phyloP scores from a whole-genome alignment of 1,284 basidiomycete species.

The Sanghuangporus baumii region DNA sequence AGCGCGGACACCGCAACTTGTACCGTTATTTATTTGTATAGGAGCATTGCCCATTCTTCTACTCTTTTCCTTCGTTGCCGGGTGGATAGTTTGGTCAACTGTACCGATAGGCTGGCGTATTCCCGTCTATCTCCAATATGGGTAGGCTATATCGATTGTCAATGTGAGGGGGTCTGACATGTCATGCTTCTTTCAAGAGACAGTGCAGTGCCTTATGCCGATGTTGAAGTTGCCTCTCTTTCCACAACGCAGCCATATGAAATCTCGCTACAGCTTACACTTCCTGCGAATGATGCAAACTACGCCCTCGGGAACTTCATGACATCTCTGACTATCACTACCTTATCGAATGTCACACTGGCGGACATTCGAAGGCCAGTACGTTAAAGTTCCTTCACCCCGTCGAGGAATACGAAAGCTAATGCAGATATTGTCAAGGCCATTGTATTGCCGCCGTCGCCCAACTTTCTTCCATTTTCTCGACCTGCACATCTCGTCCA shows the following conservation, averaged over 20 bases:
- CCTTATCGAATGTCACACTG: constrained; percentile 56
- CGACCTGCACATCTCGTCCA: constrained; percentile 35
- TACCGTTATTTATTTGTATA: constrained; percentile 55
- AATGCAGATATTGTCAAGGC: constrained; percentile 36
- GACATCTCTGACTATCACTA: constrained; percentile 53
- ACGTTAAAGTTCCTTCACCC: constrained; percentile 25
- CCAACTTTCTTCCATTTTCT: constrained; percentile 31
- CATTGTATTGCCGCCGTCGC: constrained; percentile 44
- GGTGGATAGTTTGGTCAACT: constrained; percentile 65
- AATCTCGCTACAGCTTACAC: constrained; percentile 55
- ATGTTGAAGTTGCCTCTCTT: constrained; percentile 43
- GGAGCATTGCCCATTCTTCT: constrained; percentile 57
- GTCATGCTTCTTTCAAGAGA: constrained; percentile 40
- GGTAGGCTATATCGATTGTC: constrained; percentile 39
- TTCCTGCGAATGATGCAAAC: constrained; percentile 65
- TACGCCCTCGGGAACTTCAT: constrained; percentile 76
- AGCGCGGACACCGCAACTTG: constrained; percentile 47
- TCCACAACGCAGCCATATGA: constrained; percentile 62
- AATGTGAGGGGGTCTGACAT: constrained; percentile 2
- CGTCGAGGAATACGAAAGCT: background rate
- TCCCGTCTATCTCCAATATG: constrained; percentile 67
- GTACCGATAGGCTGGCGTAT: constrained; percentile 62
- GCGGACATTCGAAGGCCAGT: constrained; percentile 58
- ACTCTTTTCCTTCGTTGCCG: constrained; percentile 55
- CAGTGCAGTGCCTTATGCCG: constrained; percentile 54